phyloP scores from a whole-genome alignment of 2,329 filamentous ascomycete species.

The Fusarium longipes region DNA sequence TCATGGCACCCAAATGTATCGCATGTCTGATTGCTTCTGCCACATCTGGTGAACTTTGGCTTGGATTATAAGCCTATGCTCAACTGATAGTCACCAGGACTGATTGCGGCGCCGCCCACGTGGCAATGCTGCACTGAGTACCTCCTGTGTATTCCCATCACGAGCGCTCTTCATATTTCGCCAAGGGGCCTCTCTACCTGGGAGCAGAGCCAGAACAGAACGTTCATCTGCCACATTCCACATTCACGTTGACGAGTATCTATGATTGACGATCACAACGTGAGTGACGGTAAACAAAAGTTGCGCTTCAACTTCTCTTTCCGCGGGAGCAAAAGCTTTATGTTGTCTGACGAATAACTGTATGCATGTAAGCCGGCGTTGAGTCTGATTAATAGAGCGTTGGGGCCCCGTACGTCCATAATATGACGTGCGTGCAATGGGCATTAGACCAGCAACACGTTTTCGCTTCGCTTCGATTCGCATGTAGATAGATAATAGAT shows the following conservation, averaged over 20 bases:
- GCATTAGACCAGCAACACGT: not conserved
- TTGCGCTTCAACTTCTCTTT: not conserved
- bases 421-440: conserved; percentile 5
- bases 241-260: not conserved
- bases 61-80: not conserved
- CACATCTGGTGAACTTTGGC: not conserved
- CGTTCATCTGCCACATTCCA: not conserved
- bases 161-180: not conserved
- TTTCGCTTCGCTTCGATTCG: conserved; percentile 4
- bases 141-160: not conserved
- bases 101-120: not conserved
- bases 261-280: conserved; percentile 2
- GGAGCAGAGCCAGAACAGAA: not conserved
- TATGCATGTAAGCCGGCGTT: conserved; percentile 34
- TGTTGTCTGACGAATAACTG: conserved; percentile 25
- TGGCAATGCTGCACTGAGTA: not conserved
- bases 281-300: conserved; percentile 1
- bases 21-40: not conserved
- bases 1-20: not conserved
- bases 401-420: conserved; percentile 1
- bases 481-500: conserved; percentile 36
- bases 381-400: conserved; percentile 23
- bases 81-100: not conserved
- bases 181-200: not conserved
- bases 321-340: not conserved